Base-by-base conservation (phyloP, 257 asterid genomes). In the Solanum chilense region DNA sequence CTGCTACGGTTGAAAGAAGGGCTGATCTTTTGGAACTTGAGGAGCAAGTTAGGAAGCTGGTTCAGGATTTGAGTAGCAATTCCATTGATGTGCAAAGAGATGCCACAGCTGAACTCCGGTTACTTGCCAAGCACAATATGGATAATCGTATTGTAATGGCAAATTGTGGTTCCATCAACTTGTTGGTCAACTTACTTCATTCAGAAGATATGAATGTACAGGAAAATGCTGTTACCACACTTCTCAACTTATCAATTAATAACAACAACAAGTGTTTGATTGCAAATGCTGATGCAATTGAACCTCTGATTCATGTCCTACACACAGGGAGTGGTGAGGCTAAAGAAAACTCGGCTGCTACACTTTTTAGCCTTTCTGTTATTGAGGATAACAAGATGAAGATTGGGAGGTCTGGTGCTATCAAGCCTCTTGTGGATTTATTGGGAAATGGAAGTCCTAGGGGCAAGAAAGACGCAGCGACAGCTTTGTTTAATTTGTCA, bases 91-190 rank as follows among this genome's bases (percentile, higher is more conserved):
- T 44, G 12, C 90, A 89, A 69, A 91, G 90, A 86, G 85, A 84
- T 20, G 91, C 91, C 77, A 87, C 90, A 77, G 85, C 86, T 80
- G 91, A 91, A 80, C 89, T 90, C 66, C 90, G 92, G 13, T 27
- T 90, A 37, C 92, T 91, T 52, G 91, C 92, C 58, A 90, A 88
- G 89, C 92, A 90, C 87, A 91, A 88, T 81, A 90, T 87, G 89
- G 91, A 91, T 80, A 91, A 91, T 85, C 90, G 91, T 82, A 85
- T 91, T 68, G 88, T 88, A 62, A 89, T 91, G 35, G 91, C 89
- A 73, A 90, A 80, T 44, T 89, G 92, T 44, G 90, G 92, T 83
- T 89, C 90, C 70, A 89, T 89, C n/a, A 74, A 52, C 82, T 49
- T 89, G 66, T 89, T 89, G 74, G 91, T 91, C 81, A 11, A 84